Base-by-base conservation (phyloP, 371 early-diverging fungal genomes). In the Mortierella sp. region DNA sequence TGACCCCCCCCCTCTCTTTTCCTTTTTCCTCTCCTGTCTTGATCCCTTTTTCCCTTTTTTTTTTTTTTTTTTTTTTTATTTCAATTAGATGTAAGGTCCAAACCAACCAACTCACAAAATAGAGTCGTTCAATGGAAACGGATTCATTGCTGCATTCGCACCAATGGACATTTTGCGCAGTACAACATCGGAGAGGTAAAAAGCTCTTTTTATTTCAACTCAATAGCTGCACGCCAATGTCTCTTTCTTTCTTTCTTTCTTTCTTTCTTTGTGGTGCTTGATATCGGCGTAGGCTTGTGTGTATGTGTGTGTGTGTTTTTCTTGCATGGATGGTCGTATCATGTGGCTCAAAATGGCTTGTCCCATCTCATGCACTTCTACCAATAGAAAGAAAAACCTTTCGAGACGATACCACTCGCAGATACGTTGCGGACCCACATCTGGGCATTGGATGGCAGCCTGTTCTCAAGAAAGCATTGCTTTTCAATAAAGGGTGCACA, bases 381-480 rank as follows among this genome's bases (percentile, higher is more conserved):
- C 16, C 12, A 15, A 0, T 29, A 77, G 79, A 72, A 18, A 2
- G 79, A 77, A 7, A 72, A 68, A 19, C 79, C 79, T 2, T 77
- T 77, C 52, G 79, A 77, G 51, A 77, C 79, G n/a, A 77, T 77
- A 57, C 79, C 79, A 2, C 51, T 77, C 46, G 57, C 69, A 3
- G 69, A 69, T 5, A 72, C 84, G 2, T 75, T 80, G 6, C 74
- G 85, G 43, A 83, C 83, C 15, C 82, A 85, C 26, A 77, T 85
- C 11, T 85, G 84, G 66, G 53, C 81, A 18, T 63, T 87, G 26
- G 82, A 84, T 45, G 84, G 88, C 62, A 84, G 89, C 12, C 73
- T 88, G 55, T 87, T 88, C 64, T 81, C 76, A 21, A 83, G 76
- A 48, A 75, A 81, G 28, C 82, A 86, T 63, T 86, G 87, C 55